Conservation (phyloP, 2,329 filamentous ascomycete genomes). For the Dichotomopilus funicola region DNA sequence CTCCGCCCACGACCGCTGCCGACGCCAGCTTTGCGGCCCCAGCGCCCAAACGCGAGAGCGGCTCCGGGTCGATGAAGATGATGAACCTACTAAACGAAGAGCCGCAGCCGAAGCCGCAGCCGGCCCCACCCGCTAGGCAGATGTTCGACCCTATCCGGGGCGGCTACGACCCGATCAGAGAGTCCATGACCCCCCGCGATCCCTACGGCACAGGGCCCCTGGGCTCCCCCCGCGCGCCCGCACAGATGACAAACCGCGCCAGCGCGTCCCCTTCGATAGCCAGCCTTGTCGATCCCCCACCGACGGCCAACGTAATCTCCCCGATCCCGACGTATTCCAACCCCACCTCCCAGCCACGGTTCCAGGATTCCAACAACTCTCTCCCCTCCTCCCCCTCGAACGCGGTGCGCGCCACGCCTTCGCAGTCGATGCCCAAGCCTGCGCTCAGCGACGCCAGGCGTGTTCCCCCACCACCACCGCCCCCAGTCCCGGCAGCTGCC, state of each 20-base stretch:
- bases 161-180: constrained; percentile 58
- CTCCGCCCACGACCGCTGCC: constrained; percentile 18
- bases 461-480: constrained; percentile 30
- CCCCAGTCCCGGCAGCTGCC: constrained; percentile 25
- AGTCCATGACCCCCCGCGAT: constrained; percentile 52
- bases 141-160: constrained; percentile 87
- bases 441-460: constrained; percentile 25
- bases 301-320: constrained; percentile 36
- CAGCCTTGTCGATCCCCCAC: constrained; percentile 72
- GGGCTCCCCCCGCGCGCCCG: constrained; percentile 45
- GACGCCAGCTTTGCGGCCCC: constrained; percentile 35
- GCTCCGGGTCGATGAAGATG: constrained; percentile 45
- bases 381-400: constrained; percentile 30
- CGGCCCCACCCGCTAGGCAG: constrained; percentile 62
- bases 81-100: constrained; percentile 51
- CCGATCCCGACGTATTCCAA: constrained; percentile 34
- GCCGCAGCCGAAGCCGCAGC: constrained; percentile 39
- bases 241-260: constrained; percentile 56
- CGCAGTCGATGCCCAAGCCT: constrained; percentile 22
- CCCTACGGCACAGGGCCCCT: constrained; percentile 40
- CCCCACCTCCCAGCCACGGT: constrained; percentile 26
- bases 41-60: constrained; percentile 46
- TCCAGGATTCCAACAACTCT: constrained; percentile 25
- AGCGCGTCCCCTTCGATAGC: constrained; percentile 88
- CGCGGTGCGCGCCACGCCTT: constrained; percentile 18